Base-by-base conservation (phyloP, 2,329 filamentous ascomycete genomes). In the Fusarium sp. region DNA sequence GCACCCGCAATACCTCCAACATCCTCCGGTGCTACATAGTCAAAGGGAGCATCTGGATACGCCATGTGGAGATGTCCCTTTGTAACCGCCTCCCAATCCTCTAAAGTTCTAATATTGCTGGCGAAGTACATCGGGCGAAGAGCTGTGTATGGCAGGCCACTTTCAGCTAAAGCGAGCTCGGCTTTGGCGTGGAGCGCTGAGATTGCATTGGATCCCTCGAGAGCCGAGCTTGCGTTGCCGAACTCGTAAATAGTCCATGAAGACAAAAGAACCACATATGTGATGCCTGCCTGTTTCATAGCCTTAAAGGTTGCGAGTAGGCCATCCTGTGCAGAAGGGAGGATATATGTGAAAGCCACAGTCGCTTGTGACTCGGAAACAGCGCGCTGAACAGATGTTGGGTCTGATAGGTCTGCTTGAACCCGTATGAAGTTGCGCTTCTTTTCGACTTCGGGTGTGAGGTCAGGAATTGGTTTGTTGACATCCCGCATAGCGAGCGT, bases 1-100 rank as follows among this genome's bases (percentile, higher is more conserved):
- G 52, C 47, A 4, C 64, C 64, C 9, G 61, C 40, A 4, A 67
- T 42, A 3, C n/a, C 19, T 1, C 57, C 64, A 6, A 67, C 36
- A 4, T 67, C 64, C 7, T 67, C 63, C 6, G 64, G 64, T 2
- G 64, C 64, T 3, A 67, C 40, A 11, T 67, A 67, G 6, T 67
- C 64, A 9, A 56, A 62, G 1, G 50, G 22, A 7, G 63, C 47
- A 2, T 50, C 51, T 3, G 52, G 57, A 2, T 49, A 24, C 3
- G 42, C 52, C 9, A 53, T 11, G 17, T 45, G 57, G 0, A 58
- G 42, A 3, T 24, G 4, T 14, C 64, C 64, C 0, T 21, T 36
- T n/a, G 36, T 67, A 4, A 67, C 39, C 3, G 50, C 33, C 0
- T 54, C 46, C 38, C 49, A 65, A 5, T 67, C 63, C 1, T 62